Conservation (phyloP, 495 filamentous ascomycete genomes). For the Staphylotrichum longicolle region DNA sequence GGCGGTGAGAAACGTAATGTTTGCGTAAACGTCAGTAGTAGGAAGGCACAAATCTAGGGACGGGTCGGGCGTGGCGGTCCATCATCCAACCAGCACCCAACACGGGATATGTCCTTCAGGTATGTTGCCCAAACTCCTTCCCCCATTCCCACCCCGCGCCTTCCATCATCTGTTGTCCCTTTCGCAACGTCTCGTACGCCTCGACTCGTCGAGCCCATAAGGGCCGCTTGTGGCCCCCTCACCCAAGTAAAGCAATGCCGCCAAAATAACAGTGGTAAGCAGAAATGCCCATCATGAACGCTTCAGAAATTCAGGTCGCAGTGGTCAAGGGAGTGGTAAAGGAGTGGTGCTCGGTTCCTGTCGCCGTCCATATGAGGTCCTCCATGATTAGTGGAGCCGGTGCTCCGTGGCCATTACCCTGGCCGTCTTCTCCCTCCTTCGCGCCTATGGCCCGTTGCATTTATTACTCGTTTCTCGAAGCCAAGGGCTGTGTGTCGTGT, state of each 20-base stretch:
- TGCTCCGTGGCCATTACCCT: neutral
- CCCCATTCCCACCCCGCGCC: too few species aligned
- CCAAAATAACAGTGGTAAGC: neutral
- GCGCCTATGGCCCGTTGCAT: conserved; percentile 1
- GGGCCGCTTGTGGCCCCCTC: neutral
- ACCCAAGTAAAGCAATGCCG: conserved; percentile 8
- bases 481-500: neutral
- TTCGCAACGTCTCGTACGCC: too few species aligned
- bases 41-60: too few species aligned
- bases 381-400: neutral
- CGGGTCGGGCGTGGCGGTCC: too few species aligned
- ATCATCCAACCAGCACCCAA: too few species aligned
- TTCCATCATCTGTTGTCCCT: too few species aligned
- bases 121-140: too few species aligned
- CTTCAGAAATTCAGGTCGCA: conserved; percentile 2
- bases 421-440: neutral
- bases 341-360: conserved; percentile 5
- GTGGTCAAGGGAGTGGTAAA: neutral
- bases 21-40: neutral
- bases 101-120: too few species aligned
- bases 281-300: conserved; percentile 2
- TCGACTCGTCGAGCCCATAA: neutral
- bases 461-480: neutral
- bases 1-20: neutral
- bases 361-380: neutral